These are phyloP conservation scores for Penicillium argentinense DNA, from an alignment of 495 filamentous ascomycete genomes.

Conservation along the genomic window DNA sequence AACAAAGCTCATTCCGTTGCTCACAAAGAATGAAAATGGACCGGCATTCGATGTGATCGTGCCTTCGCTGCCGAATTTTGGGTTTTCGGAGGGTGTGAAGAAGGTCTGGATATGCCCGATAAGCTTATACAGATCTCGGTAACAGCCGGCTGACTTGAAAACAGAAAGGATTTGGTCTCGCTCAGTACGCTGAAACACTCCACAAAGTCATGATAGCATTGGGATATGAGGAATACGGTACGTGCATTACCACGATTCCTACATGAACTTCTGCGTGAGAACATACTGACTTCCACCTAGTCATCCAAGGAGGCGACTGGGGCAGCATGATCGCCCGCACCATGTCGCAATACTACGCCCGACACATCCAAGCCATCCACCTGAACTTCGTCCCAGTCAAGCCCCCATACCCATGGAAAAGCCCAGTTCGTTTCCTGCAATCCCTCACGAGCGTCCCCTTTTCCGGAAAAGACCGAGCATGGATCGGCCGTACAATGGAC, in stretches of 20 bases:
- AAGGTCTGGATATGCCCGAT: slow-evolving; percentile 31
- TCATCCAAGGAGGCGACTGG: slow-evolving; percentile 53
- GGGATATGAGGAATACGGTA: slow-evolving; percentile 46
- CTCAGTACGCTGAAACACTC: slow-evolving; percentile 44
- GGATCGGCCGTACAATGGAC: slow-evolving; percentile 28
- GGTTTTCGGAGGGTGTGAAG: slow-evolving; percentile 58
- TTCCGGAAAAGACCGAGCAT: slow-evolving; percentile 31
- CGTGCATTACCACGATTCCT: no score
- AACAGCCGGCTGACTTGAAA: not conserved
- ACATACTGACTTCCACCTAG: slow-evolving; percentile 21
- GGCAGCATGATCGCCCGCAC: slow-evolving; percentile 44
- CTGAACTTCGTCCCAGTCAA: slow-evolving; percentile 40
- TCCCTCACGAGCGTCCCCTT: slow-evolving; percentile 37
- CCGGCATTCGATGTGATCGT: slow-evolving; percentile 68
- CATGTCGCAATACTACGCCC: slow-evolving; percentile 41
- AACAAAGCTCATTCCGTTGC: slow-evolving; percentile 57
- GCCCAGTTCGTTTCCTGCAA: slow-evolving; percentile 34
- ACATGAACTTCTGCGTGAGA: no score
- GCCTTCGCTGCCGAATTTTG: slow-evolving; percentile 72
- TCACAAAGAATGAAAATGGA: slow-evolving; percentile 45
- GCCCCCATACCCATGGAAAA: slow-evolving; percentile 34
- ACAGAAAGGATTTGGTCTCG: slow-evolving; percentile 40
- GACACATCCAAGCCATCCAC: slow-evolving; percentile 43
- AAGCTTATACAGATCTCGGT: slow-evolving; percentile 1
- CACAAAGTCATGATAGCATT: slow-evolving; percentile 45